Percentiles rank a stretch among this genome's conserved stretches.
Evolutionary conservation across 345 rosid species (phyloP).

Genomic region (Citrus sinensis): DNA sequence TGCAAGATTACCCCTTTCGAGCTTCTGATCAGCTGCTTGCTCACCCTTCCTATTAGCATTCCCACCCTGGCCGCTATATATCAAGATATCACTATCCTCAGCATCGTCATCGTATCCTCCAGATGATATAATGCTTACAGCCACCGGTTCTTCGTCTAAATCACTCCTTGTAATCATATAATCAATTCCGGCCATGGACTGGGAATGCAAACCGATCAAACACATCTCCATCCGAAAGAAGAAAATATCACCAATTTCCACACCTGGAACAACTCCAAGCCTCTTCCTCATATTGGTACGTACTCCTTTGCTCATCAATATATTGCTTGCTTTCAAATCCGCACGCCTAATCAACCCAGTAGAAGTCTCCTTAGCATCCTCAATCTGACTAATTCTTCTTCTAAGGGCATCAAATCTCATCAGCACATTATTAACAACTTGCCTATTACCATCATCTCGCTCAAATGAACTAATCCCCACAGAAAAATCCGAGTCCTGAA

Average conservation of each 20-base stretch:
- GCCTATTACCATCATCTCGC: conserved; percentile 40
- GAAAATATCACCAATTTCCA: conserved; percentile 81
- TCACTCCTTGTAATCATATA: conserved; percentile 56
- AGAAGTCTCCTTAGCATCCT: conserved; percentile 38
- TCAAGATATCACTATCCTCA: conserved; percentile 60
- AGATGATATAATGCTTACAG: conserved; percentile 77
- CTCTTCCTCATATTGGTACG: conserved; percentile 66
- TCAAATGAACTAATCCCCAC: conserved; percentile 30
- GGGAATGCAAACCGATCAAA: conserved; percentile 78
- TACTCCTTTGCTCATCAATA: conserved; percentile 54
- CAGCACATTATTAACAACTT: conserved; percentile 35
- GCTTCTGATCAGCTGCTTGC: conserved; percentile 72
- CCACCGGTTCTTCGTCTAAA: conserved; percentile 65
- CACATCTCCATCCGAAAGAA: conserved; percentile 85
- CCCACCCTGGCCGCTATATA: conserved; percentile 90
- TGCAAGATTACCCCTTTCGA: conserved; percentile 93
- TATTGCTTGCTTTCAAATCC: conserved; percentile 49
- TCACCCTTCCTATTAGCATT: conserved; percentile 46
- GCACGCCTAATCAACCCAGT: conserved; percentile 30
- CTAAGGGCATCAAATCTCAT: conserved; percentile 44
- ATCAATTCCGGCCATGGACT: conserved; percentile 89
- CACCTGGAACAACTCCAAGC: conserved; percentile 73
- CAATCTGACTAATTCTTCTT: conserved; percentile 47
- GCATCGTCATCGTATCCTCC: conserved; percentile 83
- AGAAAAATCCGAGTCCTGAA: conserved; percentile 3